A percentile compares a stretch with the other conserved stretches of the same genome.
Evolutionary conservation across 768 basidiomycete genomes (phyloP).

Genomic region (Neoboletus magnificus): DNA sequence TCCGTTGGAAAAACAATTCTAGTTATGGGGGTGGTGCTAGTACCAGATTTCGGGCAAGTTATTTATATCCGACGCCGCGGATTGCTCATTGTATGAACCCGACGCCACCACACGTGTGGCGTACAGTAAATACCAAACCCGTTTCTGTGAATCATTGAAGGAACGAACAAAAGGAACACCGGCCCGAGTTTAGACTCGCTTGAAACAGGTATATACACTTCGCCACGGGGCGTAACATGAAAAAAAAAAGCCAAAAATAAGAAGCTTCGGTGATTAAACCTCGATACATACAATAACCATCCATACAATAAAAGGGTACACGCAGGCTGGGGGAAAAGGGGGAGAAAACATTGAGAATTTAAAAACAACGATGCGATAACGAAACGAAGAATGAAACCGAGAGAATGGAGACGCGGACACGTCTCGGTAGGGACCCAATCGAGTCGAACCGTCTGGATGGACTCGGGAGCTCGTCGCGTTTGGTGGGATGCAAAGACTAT

Average conservation of each 20-base stretch:
- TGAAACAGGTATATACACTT: background rate
- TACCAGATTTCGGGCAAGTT: no score
- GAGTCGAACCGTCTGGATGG: background rate
- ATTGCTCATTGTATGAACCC: background rate
- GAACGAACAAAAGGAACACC: background rate
- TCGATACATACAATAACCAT: background rate
- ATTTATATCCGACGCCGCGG: conserved; percentile 1
- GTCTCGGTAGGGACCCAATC: background rate
- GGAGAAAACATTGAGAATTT: no score
- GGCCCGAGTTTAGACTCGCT: background rate
- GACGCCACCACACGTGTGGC: background rate
- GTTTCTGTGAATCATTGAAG: background rate
- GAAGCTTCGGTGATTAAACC: conserved; percentile 18
- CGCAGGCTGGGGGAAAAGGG: no score
- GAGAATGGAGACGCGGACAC: background rate
- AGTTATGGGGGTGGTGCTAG: background rate
- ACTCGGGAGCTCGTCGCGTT: no score
- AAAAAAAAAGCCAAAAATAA: background rate
- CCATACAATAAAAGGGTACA: background rate
- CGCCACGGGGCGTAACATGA: conserved; percentile 3
- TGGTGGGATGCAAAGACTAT: background rate
- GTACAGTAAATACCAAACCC: background rate
- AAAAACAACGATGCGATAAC: background rate
- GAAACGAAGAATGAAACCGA: background rate
- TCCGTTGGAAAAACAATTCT: conserved; percentile 57